Evolutionary conservation across 768 basidiomycete species (phyloP), one percentile per base, ranked within the genome.

Genomic region (Mycena pura): DNA sequence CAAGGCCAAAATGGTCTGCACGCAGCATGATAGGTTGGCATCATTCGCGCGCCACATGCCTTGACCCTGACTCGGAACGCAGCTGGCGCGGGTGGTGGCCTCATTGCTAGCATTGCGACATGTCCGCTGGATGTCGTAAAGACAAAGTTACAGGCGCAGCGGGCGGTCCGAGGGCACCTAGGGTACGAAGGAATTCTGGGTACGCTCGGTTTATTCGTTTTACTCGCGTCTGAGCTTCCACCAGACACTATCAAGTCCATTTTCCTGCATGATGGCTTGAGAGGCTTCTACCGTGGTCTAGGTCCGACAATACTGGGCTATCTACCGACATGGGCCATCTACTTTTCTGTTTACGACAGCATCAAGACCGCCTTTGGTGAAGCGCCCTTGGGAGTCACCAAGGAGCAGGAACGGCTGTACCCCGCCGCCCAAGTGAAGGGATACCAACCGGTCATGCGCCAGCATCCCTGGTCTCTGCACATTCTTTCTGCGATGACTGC

Each of bases 51-150:
- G 31, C 28, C n/a, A 14, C 59, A 45, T 29, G 11, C 39, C 25
- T 25, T 27, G 24, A 21, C 31, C 25, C 50, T 60, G 55, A 64
- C 57, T 63, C 62, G 48, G 60, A 44, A 56, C 46, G 13, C 68
- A 93, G 94, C 97, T 72, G 97, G 97, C 56, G 96, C 96, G 34
- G 95, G 95, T 28, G 95, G 96, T 53, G 97, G 97, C 59, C 82
- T 99, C 63, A 89, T 95, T 66, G 91, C 94, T 49, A 92, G 91
- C 75, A 82, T 99, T 63, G 92, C 93, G 57, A 99, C 96, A 7
- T 99, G 97, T 75, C 97, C 97, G 11, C 83, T 99, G 47, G 97
- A 99, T 76, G 96, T 99, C 56, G 83, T 99, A 76, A 99, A 99
- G 82, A 99, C 97, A 4, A 93, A 93, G 67, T 77, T 99, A 48